phyloP scores from a whole-genome alignment of 768 basidiomycete genomes.

The Gloeostereum incarnatum region DNA sequence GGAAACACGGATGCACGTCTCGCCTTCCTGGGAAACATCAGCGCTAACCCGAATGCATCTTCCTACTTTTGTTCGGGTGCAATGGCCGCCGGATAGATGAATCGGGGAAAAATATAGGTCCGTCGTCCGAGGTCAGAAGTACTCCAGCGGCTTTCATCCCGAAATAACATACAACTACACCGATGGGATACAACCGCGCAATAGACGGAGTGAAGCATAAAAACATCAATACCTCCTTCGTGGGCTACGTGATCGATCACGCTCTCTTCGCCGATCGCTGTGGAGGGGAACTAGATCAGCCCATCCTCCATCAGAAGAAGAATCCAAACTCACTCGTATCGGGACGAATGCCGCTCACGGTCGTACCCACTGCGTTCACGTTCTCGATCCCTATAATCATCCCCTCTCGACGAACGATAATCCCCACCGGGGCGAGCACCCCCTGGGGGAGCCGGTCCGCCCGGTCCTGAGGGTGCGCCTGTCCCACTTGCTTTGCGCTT shows the following conservation, averaged over 20 bases:
- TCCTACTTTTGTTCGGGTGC: too few relatives aligned
- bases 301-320: constrained; percentile 10
- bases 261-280: constrained; percentile 63
- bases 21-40: too few relatives aligned
- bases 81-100: too few relatives aligned
- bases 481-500: constrained; percentile 58
- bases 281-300: constrained; percentile 12
- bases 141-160: too few relatives aligned
- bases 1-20: too few relatives aligned
- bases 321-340: constrained; percentile 58
- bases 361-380: constrained; percentile 65
- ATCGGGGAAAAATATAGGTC: too few relatives aligned
- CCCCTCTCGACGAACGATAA: constrained; percentile 52
- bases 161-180: too few relatives aligned
- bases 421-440: constrained; percentile 38
- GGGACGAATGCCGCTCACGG: constrained; percentile 53
- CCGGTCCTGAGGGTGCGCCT: constrained; percentile 25
- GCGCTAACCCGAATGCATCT: too few relatives aligned
- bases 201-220: too few relatives aligned
- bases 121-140: too few relatives aligned
- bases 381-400: constrained; percentile 56
- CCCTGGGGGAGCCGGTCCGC: constrained; percentile 19
- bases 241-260: constrained; percentile 69
- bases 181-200: too few relatives aligned
- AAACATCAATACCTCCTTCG: constrained; percentile 38